A percentile compares a stretch with the other conserved stretches of the same genome.
Evolutionary conservation across 2,329 filamentous ascomycete species (phyloP).

Genomic region (Trichophyton mentagrophytes): DNA sequence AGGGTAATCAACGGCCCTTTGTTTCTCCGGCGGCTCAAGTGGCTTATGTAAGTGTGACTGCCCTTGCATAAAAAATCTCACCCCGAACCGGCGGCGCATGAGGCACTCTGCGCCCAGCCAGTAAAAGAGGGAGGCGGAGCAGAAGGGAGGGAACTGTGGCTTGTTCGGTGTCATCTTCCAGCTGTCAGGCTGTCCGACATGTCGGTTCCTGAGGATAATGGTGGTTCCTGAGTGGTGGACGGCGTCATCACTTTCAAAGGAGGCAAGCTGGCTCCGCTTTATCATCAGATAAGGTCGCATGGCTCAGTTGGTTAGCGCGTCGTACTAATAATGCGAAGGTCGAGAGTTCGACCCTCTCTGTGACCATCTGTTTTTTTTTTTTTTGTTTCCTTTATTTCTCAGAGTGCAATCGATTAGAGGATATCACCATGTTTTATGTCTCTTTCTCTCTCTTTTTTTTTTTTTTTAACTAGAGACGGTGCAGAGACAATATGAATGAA

Average conservation of each 20-base stretch:
- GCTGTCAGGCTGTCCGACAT: neutral
- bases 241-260: neutral
- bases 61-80: neutral
- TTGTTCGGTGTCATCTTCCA: neutral
- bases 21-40: neutral
- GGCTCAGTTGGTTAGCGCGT: constrained; percentile 1
- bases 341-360: constrained; percentile 11
- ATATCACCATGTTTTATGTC: too few species aligned
- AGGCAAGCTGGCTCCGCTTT: neutral
- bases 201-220: too few species aligned
- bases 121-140: neutral
- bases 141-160: neutral
- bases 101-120: neutral
- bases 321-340: constrained; percentile 7
- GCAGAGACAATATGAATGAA: too few species aligned
- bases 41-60: neutral
- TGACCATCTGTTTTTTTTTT: constrained; percentile 5
- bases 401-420: too few species aligned
- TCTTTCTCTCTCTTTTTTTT: neutral
- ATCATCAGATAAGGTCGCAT: neutral
- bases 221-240: neutral
- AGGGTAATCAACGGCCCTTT: neutral
- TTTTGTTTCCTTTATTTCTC: neutral
- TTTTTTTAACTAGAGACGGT: neutral
- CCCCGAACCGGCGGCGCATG: neutral